phyloP scores from a whole-genome alignment of 495 filamentous ascomycete genomes.

The Penicillium goetzii region DNA sequence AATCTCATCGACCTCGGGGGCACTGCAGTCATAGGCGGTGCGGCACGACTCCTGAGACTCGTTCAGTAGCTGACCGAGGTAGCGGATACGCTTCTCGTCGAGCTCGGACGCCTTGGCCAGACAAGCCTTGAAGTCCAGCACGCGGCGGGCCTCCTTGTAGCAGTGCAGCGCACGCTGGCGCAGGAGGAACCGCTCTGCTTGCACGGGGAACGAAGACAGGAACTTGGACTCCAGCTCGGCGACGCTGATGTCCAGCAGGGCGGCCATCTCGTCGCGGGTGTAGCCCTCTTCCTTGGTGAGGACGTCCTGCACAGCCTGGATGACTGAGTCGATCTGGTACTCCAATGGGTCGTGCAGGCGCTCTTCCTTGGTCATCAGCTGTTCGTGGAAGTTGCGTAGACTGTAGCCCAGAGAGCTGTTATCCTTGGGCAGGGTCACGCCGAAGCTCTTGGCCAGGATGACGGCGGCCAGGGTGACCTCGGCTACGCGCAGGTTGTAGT shows the following conservation, averaged over 20 bases:
- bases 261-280: conserved; percentile 83
- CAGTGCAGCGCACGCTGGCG: conserved; percentile 87
- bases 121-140: conserved; percentile 77
- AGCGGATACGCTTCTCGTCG: conserved; percentile 63
- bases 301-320: conserved; percentile 63
- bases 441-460: conserved; percentile 63
- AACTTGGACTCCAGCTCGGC: conserved; percentile 72
- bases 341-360: conserved; percentile 58
- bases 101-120: conserved; percentile 58
- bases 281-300: conserved; percentile 80
- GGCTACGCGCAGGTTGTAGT: conserved; percentile 96
- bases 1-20: conserved; percentile 84
- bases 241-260: conserved; percentile 68
- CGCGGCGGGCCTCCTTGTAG: conserved; percentile 84
- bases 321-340: conserved; percentile 69
- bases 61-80: conserved; percentile 85
- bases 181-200: conserved; percentile 85
- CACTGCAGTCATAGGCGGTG: conserved; percentile 85
- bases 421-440: conserved; percentile 73
- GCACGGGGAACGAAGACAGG: conserved; percentile 83
- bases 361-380: conserved; percentile 69
- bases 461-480: conserved; percentile 91
- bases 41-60: conserved; percentile 86
- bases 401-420: conserved; percentile 81
- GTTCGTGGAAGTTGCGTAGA: conserved; percentile 82